A percentile compares a stretch with the other conserved stretches of the same genome.
These are phyloP conservation scores for Leavenworthia alabamica DNA, from an alignment of 345 rosid genomes.

Conservation along the genomic window DNA sequence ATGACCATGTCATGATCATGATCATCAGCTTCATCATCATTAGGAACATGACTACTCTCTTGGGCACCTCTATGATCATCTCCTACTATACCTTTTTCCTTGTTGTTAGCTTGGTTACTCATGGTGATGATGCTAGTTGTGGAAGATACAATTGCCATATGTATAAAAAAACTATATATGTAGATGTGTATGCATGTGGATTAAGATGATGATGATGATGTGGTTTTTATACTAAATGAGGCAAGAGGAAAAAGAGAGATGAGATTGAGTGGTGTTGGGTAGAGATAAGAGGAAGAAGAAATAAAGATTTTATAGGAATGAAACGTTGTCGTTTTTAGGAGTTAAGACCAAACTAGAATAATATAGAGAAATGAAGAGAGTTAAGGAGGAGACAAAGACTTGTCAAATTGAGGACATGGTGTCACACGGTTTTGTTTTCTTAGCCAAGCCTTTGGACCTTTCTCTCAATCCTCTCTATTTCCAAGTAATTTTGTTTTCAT, in stretches of 20 bases:
- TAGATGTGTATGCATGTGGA: conserved; percentile 26
- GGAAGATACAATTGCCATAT: conserved; percentile 62
- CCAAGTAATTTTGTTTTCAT: not conserved
- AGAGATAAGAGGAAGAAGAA: conserved; percentile 31
- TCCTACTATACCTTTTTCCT: conserved; percentile 20
- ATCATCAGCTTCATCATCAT: conserved; percentile 42
- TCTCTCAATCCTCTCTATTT: conserved; percentile 26
- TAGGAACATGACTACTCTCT: conserved; percentile 8
- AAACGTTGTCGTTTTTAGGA: conserved; percentile 23
- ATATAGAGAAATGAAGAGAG: conserved; percentile 24
- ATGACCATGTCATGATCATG: conserved; percentile 94
- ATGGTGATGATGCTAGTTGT: conserved; percentile 47
- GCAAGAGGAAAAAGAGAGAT: conserved; percentile 17
- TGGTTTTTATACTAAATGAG: conserved; percentile 26
- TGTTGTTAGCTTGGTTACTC: conserved; percentile 27
- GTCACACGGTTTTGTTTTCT: conserved; percentile 35
- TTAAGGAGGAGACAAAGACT: conserved; percentile 63
- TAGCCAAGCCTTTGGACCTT: conserved; percentile 54
- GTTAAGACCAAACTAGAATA: conserved; percentile 14
- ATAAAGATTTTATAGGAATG: conserved; percentile 24
- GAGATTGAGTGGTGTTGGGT: conserved; percentile 32
- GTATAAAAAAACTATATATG: conserved; percentile 9
- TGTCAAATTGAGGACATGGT: conserved; percentile 46
- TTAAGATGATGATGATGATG: no score
- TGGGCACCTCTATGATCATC: conserved; percentile 21